Evolutionary conservation across 345 rosid species (phyloP).

Genomic region (Bruguiera parviflora): DNA sequence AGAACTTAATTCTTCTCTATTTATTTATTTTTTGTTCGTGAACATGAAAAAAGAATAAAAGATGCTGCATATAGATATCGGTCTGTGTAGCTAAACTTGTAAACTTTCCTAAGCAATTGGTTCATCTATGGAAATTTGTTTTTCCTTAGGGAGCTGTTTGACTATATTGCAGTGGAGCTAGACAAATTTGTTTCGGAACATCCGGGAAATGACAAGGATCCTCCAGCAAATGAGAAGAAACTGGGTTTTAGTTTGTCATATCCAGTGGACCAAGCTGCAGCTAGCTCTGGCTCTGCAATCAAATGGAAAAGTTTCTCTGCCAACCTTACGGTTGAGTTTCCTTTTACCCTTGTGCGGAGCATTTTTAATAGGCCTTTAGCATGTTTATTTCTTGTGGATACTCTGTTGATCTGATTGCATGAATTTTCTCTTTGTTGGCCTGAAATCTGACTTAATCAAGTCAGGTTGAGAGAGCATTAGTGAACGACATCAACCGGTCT

Average conservation of each 20-base stretch:
- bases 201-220: slow-evolving; percentile 21
- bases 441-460: background rate
- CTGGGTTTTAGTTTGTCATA: slow-evolving; percentile 52
- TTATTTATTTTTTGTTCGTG: too few species aligned
- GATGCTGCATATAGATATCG: too few species aligned
- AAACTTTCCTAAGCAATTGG: background rate
- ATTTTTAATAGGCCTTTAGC: background rate
- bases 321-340: slow-evolving; percentile 36
- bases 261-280: slow-evolving; percentile 32
- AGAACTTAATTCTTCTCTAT: too few species aligned
- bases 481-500: slow-evolving; percentile 42
- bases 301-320: slow-evolving; percentile 43
- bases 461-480: slow-evolving; percentile 28
- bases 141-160: slow-evolving; percentile 39
- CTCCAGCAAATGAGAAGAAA: slow-evolving; percentile 22
- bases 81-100: background rate
- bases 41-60: too few species aligned
- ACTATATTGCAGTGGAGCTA: slow-evolving; percentile 43
- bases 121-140: background rate
- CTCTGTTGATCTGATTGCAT: background rate
- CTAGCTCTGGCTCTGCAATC: slow-evolving; percentile 36
- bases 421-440: background rate
- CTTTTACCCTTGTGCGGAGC: background rate
- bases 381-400: background rate
- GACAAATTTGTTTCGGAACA: slow-evolving; percentile 42